Base-by-base conservation (phyloP, 2,329 filamentous ascomycete species). In the Biscogniauxia marginata region DNA sequence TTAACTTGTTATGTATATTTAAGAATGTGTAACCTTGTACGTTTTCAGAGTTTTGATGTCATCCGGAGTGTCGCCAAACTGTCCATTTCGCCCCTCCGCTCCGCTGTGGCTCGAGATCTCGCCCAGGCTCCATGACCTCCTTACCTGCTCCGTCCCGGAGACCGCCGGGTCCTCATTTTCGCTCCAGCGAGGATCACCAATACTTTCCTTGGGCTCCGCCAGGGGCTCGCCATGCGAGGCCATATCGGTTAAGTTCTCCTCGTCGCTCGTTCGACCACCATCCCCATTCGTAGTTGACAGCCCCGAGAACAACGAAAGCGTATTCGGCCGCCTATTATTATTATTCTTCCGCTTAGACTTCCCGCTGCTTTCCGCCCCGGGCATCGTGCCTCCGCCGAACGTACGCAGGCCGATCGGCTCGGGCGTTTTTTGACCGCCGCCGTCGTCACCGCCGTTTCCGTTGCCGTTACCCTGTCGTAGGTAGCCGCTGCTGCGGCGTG, bases 61-160 rank as follows among this genome's bases (percentile, higher is more conserved):
- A 24, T 54, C 52, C 16, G 30, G 7, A 6, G 19, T n/a, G 7
- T 48, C 21, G 20, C 23, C 46, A 6, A 23, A 20, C 19, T 48
- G 46, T 21, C 46, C 46, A 18, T 49, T 44, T 13, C 44, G 46
- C 19, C 39, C 52, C 13, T 24, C 21, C 4, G 18, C 30, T 18
- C 7, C 18, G 13, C 52, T 39, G 9, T 24, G 19, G 34, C 46
- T 49, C 9, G 39, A 49, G n/a, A 49, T 39, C 22, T 54, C 52
- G 6, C 52, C 55, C 43, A 54, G 24, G 22, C 54, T 57, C 55
- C 55, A 57, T 3, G 55, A 57, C n/a, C 55, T 52, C 30, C 46
- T 55, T 16, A 54, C 13, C 8, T 54, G 13, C 7, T 21, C 46
- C 25, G 22, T 46, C 30, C 30, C 4, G 16, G 30, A 11, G 24